Conservation (phyloP, 2,329 filamentous ascomycete species). For the Diaporthe nobilis region DNA sequence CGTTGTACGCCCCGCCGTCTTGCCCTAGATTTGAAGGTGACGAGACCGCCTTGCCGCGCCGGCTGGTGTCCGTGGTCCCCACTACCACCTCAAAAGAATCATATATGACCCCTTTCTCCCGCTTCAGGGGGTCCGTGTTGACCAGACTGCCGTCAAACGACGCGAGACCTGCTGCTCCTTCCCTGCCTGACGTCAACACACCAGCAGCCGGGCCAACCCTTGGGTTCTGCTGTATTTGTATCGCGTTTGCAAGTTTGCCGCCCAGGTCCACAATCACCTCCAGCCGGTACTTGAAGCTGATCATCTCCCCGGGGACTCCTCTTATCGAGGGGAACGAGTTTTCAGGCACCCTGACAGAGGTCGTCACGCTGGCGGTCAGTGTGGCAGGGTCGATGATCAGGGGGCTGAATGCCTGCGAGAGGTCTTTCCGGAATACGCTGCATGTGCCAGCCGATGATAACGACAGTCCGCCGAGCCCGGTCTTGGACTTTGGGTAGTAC, state of each 20-base stretch:
- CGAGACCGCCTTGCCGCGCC: conserved; percentile 57
- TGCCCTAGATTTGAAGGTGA: conserved; percentile 45
- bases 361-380: conserved; percentile 83
- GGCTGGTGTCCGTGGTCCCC: conserved; percentile 84
- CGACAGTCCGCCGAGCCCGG: conserved; percentile 87
- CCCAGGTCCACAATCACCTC: conserved; percentile 95
- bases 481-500: conserved; percentile 88
- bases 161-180: conserved; percentile 47
- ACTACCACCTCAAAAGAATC: conserved; percentile 89
- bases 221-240: conserved; percentile 73
- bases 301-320: conserved; percentile 91
- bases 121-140: conserved; percentile 87
- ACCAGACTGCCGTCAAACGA: conserved; percentile 76
- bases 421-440: conserved; percentile 95
- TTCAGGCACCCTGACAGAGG: conserved; percentile 88
- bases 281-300: conserved; percentile 93
- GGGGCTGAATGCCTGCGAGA: conserved; percentile 89
- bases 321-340: conserved; percentile 94
- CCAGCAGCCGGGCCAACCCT: conserved; percentile 57
- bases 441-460: conserved; percentile 88
- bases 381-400: conserved; percentile 88
- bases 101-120: conserved; percentile 92
- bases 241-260: conserved; percentile 83
- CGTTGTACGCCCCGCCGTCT: conserved; percentile 43
- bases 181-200: conserved; percentile 40